These are phyloP conservation scores for Candida maris DNA, from an alignment of 805 yeast species.

Conservation along the genomic window DNA sequence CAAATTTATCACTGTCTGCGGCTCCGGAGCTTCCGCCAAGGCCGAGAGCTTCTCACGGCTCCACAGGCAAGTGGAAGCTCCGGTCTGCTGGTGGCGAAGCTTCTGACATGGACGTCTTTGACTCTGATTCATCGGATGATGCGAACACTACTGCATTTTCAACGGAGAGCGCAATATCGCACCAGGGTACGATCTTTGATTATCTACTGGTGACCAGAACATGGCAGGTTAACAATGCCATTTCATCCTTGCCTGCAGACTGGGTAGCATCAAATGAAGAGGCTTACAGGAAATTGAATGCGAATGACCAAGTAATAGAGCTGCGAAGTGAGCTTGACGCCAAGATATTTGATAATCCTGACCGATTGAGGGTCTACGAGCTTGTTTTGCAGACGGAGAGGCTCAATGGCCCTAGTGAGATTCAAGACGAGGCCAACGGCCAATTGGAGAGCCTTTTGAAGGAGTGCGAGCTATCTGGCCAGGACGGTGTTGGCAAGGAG, in stretches of 20 bases:
- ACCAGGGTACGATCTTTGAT: no score
- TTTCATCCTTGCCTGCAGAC: conserved; percentile 9
- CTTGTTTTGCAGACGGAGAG: conserved; percentile 13
- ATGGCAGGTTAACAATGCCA: conserved; percentile 11
- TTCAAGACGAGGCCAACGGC: background rate
- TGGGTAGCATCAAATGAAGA: conserved; percentile 15
- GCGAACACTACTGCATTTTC: no score
- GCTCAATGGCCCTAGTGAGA: conserved; percentile 8
- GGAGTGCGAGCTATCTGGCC: conserved; percentile 1
- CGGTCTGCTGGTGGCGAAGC: no score
- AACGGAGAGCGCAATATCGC: no score
- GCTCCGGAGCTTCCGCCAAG: no score
- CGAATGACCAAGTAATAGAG: conserved; percentile 19
- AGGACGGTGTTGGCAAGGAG: conserved; percentile 7
- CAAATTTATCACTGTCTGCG: no score
- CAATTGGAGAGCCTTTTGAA: conserved; percentile 5
- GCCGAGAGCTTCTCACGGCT: no score
- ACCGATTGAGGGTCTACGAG: conserved; percentile 16
- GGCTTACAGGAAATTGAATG: conserved; percentile 18
- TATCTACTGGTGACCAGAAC: conserved; percentile 7
- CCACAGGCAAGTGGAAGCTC: no score
- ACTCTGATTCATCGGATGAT: no score
- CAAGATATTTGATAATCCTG: conserved; percentile 17
- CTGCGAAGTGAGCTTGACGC: conserved; percentile 21
- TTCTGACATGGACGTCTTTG: no score